Conservation (phyloP, 257 asterid genomes). For the Primulina tabacum region DNA sequence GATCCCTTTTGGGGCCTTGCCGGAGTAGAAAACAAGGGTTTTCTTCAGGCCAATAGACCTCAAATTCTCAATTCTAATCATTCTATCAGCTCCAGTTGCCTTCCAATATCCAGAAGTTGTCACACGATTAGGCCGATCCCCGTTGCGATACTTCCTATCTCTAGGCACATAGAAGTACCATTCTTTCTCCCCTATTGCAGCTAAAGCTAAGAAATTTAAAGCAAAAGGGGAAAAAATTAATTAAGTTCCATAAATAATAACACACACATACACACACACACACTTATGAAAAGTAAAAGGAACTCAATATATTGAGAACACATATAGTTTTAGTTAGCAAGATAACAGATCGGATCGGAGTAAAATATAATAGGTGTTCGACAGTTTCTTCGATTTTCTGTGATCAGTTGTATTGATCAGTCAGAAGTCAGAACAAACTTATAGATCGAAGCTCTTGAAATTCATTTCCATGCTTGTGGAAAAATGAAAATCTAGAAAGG, state of each 20-base stretch:
- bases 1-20: slow-evolving; percentile 96
- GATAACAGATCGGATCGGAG: neutral
- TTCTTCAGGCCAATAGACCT: slow-evolving; percentile 84
- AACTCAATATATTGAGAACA: no score
- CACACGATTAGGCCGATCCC: slow-evolving; percentile 94
- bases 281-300: neutral
- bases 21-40: slow-evolving; percentile 97
- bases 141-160: slow-evolving; percentile 84
- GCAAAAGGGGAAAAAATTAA: neutral
- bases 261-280: neutral
- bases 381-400: neutral
- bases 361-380: no score
- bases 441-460: neutral
- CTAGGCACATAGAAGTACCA: slow-evolving; percentile 98
- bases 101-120: slow-evolving; percentile 99
- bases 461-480: neutral
- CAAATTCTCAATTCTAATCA: slow-evolving; percentile 65
- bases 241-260: neutral
- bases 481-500: neutral
- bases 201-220: slow-evolving; percentile 50
- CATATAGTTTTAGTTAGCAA: neutral
- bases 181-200: slow-evolving; percentile 97
- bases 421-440: neutral
- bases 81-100: slow-evolving; percentile 95
- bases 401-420: neutral